A percentile compares a stretch with the other conserved stretches of the same genome.
Conservation (phyloP, 2,329 filamentous ascomycete species). For the Cryphonectria radicalis region DNA sequence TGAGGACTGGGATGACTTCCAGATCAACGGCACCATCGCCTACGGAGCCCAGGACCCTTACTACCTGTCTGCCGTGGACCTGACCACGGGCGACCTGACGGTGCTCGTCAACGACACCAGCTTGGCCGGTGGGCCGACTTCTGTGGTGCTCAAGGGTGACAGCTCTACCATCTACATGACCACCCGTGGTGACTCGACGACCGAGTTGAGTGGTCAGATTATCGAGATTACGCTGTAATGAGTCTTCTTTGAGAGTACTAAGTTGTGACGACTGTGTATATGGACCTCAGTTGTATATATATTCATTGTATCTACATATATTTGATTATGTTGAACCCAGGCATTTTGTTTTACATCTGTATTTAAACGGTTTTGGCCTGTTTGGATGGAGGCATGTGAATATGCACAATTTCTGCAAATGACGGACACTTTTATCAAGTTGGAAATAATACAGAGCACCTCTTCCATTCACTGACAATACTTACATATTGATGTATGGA, state of each 20-base stretch:
- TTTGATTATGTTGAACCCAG: background rate
- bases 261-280: background rate
- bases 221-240: constrained; percentile 11
- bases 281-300: background rate
- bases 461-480: background rate
- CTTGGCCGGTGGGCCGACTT: constrained; percentile 14
- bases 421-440: too few species aligned
- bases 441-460: background rate
- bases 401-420: background rate
- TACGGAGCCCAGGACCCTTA: constrained; percentile 20
- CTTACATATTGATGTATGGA: background rate
- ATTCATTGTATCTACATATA: background rate
- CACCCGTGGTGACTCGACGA: constrained; percentile 10
- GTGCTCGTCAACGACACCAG: constrained; percentile 9
- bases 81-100: constrained; percentile 16
- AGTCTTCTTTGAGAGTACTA: background rate
- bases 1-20: constrained; percentile 21
- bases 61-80: constrained; percentile 1
- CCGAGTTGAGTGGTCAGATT: constrained; percentile 11
- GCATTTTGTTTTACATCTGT: too few species aligned
- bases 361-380: too few species aligned
- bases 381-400: too few species aligned
- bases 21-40: constrained; percentile 16
- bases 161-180: constrained; percentile 11
- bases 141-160: constrained; percentile 17